phyloP scores from a whole-genome alignment of 768 basidiomycete species.

The Tremella fuciformis region DNA sequence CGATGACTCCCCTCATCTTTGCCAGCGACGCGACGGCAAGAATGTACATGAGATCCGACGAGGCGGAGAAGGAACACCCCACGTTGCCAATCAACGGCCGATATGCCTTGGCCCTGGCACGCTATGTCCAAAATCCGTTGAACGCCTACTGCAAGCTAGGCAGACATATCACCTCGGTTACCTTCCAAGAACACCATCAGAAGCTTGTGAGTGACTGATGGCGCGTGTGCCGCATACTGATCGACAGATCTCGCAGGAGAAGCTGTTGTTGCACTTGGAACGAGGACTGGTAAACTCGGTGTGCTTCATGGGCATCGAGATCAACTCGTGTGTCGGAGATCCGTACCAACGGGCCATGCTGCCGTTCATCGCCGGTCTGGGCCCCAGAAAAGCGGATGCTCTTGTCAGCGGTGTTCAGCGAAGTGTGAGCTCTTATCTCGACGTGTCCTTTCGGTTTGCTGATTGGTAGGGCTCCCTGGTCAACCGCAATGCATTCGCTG shows the following conservation, averaged over 20 bases:
- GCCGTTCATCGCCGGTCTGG: constrained; percentile 87
- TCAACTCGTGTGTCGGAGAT: constrained; percentile 87
- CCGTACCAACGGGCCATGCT: constrained; percentile 82
- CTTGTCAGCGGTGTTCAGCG: constrained; percentile 69
- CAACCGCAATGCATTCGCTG: constrained; percentile 85
- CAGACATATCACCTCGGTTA: constrained; percentile 73
- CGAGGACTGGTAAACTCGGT: constrained; percentile 83
- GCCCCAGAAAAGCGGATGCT: constrained; percentile 86
- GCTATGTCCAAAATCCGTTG: constrained; percentile 87
- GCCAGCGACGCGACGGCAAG: constrained; percentile 88
- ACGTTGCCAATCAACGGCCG: constrained; percentile 72
- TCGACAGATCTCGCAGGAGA: constrained; percentile 77
- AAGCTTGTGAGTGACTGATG: constrained; percentile 63
- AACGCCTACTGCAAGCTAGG: constrained; percentile 93
- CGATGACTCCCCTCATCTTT: constrained; percentile 60
- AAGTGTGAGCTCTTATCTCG: constrained; percentile 56
- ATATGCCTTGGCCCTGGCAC: constrained; percentile 90
- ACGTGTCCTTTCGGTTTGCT: constrained; percentile 19
- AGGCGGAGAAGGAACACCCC: constrained; percentile 79
- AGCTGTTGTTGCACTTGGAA: constrained; percentile 75
- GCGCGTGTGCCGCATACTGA: constrained; percentile 2
- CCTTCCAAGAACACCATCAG: constrained; percentile 80
- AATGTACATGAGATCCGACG: constrained; percentile 84
- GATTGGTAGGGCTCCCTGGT: constrained; percentile 79
- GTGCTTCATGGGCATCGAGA: constrained; percentile 90